These are phyloP conservation scores for Fusarium anthophilum DNA, from an alignment of 2,329 filamentous ascomycete genomes.

Conservation along the genomic window DNA sequence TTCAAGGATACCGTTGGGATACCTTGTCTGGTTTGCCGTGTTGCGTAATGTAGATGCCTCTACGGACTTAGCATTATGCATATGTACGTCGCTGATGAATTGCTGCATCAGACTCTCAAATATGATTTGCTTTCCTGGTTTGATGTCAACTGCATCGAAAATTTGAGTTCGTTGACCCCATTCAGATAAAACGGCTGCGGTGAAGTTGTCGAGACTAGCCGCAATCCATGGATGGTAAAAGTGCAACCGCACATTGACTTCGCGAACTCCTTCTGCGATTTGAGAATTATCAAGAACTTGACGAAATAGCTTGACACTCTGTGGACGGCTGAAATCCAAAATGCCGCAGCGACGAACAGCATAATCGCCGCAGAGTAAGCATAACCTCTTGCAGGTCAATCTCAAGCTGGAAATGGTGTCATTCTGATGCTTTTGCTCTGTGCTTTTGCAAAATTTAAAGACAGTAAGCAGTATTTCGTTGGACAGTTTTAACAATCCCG, in stretches of 20 bases:
- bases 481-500: no score
- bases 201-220: not conserved
- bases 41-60: not conserved
- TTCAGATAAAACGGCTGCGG: not conserved
- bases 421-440: not conserved
- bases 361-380: not conserved
- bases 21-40: no score
- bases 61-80: not conserved
- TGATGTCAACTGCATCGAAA: not conserved
- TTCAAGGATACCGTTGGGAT: not conserved
- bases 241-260: not conserved
- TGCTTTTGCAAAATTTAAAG: not conserved
- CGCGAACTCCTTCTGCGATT: not conserved
- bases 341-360: not conserved
- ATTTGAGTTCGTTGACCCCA: not conserved
- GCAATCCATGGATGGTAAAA: not conserved
- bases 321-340: not conserved
- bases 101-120: not conserved
- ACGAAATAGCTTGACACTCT: not conserved
- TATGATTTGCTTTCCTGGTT: rapidly evolving
- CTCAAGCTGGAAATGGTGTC: not conserved
- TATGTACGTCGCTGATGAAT: rapidly evolving
- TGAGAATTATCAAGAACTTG: not conserved
- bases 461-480: not conserved
- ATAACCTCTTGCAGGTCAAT: not conserved